A percentile compares a stretch with the other conserved stretches of the same genome.
Evolutionary conservation across 2,329 filamentous ascomycete genomes (phyloP).

Genomic region (Aspergillus sp.): DNA sequence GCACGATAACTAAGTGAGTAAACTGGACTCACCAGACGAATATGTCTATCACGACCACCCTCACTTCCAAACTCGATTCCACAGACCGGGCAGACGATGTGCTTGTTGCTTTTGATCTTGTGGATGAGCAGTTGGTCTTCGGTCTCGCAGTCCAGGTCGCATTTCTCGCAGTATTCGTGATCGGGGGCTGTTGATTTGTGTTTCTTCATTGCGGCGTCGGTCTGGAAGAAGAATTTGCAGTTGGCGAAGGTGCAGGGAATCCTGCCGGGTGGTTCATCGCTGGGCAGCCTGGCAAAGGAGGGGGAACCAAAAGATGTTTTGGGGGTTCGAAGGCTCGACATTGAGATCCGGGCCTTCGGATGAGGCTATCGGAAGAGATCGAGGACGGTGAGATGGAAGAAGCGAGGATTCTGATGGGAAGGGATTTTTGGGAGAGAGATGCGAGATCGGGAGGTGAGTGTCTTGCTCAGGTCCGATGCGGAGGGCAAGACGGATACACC

Average conservation of each 20-base stretch:
- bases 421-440: no score
- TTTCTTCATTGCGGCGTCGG: conserved; percentile 45
- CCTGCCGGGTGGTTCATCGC: conserved; percentile 15
- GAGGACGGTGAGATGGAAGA: not conserved
- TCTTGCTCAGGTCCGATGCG: no score
- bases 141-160: conserved; percentile 47
- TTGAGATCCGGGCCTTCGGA: not conserved
- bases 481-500: no score
- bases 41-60: conserved; percentile 52
- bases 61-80: conserved; percentile 56
- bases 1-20: not conserved
- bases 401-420: no score
- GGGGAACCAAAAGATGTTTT: not conserved
- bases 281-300: not conserved
- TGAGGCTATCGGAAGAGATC: not conserved
- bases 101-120: conserved; percentile 47
- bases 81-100: conserved; percentile 58
- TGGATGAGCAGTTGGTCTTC: conserved; percentile 49
- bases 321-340: not conserved
- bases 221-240: conserved; percentile 50
- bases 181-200: conserved; percentile 50
- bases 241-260: conserved; percentile 47
- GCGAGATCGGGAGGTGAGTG: no score
- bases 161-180: conserved; percentile 44
- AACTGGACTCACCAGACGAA: conserved; percentile 45